Percentiles rank a stretch among this genome's conserved stretches.
Conservation (phyloP, 1,284 basidiomycete species). For the Marasmius fiardii region DNA sequence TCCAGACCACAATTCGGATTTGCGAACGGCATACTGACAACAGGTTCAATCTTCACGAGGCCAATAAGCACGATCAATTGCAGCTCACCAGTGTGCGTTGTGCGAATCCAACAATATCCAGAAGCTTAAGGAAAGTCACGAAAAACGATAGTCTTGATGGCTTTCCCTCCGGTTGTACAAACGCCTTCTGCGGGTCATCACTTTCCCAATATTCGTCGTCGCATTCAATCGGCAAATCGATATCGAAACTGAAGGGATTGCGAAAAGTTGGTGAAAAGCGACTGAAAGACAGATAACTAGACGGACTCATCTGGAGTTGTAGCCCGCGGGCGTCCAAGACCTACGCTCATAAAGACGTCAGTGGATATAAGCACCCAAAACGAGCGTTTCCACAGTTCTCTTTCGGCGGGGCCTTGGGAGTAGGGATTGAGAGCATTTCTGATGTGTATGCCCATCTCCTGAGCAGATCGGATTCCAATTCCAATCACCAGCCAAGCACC, state of each 20-base stretch:
- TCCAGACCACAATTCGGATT: conserved; percentile 53
- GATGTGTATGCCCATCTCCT: conserved; percentile 67
- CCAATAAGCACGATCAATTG: neutral
- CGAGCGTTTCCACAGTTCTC: no score
- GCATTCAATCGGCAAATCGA: conserved; percentile 55
- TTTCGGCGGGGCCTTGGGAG: no score
- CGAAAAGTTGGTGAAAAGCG: neutral
- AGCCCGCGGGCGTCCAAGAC: no score
- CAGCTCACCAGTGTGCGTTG: conserved; percentile 56
- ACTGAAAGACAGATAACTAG: no score
- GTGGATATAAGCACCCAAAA: no score
- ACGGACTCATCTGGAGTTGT: no score
- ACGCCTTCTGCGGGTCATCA: conserved; percentile 37
- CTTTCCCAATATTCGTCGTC: conserved; percentile 65
- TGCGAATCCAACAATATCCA: conserved; percentile 58
- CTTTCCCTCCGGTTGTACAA: conserved; percentile 44
- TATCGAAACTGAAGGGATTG: conserved; percentile 43
- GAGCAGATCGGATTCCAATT: conserved; percentile 60
- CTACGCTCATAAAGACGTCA: no score
- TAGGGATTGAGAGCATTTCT: conserved; percentile 18
- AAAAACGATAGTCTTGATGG: conserved; percentile 47
- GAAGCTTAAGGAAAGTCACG: conserved; percentile 50
- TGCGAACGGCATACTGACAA: conserved; percentile 70
- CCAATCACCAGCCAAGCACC: conserved; percentile 70
- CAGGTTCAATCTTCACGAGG: neutral